Percentiles rank a stretch among this genome's conserved stretches.
These are phyloP conservation scores for Trichoderma sp. DNA, from an alignment of 2,329 filamentous ascomycete species.

Conservation along the genomic window DNA sequence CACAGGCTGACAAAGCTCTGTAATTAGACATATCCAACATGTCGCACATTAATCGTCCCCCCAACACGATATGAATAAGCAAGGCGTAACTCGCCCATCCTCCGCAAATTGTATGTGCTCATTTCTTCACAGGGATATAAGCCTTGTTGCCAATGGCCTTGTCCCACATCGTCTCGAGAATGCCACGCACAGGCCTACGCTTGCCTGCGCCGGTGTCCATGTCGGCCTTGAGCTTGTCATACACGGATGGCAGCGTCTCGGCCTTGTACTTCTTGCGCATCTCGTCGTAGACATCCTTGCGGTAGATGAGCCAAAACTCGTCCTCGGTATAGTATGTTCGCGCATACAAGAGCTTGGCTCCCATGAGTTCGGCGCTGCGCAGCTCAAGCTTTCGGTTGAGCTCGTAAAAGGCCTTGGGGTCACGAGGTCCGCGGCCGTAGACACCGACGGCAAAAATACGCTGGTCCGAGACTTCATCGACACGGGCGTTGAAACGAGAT, in stretches of 20 bases:
- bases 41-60: constrained; percentile 5
- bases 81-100: background rate
- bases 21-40: constrained; percentile 25
- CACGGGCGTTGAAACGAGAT: constrained; percentile 41
- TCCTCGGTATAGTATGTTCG: constrained; percentile 57
- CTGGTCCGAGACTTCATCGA: constrained; percentile 38
- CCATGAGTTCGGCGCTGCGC: constrained; percentile 52
- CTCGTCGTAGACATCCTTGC: constrained; percentile 52
- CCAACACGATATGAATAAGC: background rate
- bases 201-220: constrained; percentile 36
- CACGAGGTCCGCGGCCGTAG: constrained; percentile 47
- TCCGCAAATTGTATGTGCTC: background rate
- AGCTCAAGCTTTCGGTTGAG: constrained; percentile 55
- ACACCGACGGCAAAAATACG: constrained; percentile 52
- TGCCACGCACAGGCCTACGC: constrained; percentile 35
- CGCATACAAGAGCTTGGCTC: constrained; percentile 61
- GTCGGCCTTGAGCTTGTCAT: constrained; percentile 55
- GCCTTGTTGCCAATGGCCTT: constrained; percentile 38
- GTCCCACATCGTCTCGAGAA: constrained; percentile 39
- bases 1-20: constrained; percentile 22
- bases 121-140: constrained; percentile 37
- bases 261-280: constrained; percentile 56
- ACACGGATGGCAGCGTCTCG: constrained; percentile 52
- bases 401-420: constrained; percentile 46
- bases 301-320: constrained; percentile 59